Conservation (phyloP, 352 stramenopile species). For the Phytophthora tentaculata region DNA sequence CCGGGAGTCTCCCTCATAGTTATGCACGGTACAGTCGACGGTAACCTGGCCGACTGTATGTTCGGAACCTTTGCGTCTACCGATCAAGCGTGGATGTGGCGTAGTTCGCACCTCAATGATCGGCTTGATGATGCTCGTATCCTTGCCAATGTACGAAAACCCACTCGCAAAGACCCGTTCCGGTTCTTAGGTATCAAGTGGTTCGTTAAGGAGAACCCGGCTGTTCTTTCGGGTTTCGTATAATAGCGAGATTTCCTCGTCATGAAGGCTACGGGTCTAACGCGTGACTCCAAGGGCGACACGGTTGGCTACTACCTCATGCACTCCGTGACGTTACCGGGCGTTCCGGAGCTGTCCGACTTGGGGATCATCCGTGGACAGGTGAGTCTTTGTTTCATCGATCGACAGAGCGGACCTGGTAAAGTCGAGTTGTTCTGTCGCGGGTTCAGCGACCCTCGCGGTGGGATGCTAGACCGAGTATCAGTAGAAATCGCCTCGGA, state of each 20-base stretch:
- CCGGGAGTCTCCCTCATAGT: constrained; percentile 45
- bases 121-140: constrained; percentile 53
- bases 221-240: constrained; percentile 45
- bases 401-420: constrained; percentile 32
- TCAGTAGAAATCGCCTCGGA: constrained; percentile 48
- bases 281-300: constrained; percentile 41
- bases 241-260: constrained; percentile 57
- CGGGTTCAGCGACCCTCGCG: constrained; percentile 56
- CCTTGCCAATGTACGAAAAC: constrained; percentile 41
- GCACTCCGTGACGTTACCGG: constrained; percentile 53
- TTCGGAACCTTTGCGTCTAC: constrained; percentile 51
- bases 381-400: constrained; percentile 59
- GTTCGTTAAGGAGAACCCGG: constrained; percentile 56
- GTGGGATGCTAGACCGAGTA: constrained; percentile 51
- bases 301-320: constrained; percentile 55
- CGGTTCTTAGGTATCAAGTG: constrained; percentile 62
- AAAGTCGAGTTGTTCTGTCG: constrained; percentile 50
- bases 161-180: constrained; percentile 48
- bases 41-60: constrained; percentile 50
- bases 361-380: constrained; percentile 48
- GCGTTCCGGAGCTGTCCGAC: constrained; percentile 42
- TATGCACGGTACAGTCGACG: constrained; percentile 43
- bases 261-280: constrained; percentile 49
- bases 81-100: constrained; percentile 46
- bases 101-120: constrained; percentile 53